Percentiles rank a stretch among this genome's conserved stretches.
phyloP scores from a whole-genome alignment of 1,139 yeast genomes.

The Diutina neorugosa region DNA sequence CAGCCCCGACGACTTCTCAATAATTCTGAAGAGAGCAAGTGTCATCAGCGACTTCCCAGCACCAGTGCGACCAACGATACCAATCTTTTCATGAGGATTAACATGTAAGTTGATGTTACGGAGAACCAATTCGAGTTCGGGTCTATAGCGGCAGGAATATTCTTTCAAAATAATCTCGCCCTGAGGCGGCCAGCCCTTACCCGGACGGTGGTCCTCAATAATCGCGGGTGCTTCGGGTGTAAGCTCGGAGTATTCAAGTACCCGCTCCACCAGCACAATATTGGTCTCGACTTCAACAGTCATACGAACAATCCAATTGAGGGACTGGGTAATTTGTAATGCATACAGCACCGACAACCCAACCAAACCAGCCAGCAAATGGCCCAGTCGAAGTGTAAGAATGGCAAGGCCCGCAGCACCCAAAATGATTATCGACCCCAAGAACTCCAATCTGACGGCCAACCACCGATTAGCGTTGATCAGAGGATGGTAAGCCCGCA shows the following conservation, averaged over 20 bases:
- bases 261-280: constrained; percentile 93
- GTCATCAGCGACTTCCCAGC: constrained; percentile 94
- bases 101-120: constrained; percentile 57
- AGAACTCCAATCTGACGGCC: constrained; percentile 81
- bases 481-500: constrained; percentile 90
- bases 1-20: constrained; percentile 65
- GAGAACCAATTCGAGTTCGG: constrained; percentile 72
- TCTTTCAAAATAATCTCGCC: constrained; percentile 65
- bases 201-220: constrained; percentile 59
- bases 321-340: constrained; percentile 79
- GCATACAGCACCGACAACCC: constrained; percentile 93
- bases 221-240: constrained; percentile 74
- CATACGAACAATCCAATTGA: constrained; percentile 97
- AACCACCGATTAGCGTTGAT: constrained; percentile 94
- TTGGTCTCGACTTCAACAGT: constrained; percentile 95
- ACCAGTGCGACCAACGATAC: constrained; percentile 94
- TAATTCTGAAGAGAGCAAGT: constrained; percentile 77
- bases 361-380: constrained; percentile 75
- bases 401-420: constrained; percentile 79
- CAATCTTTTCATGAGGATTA: constrained; percentile 74
- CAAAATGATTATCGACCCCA: constrained; percentile 79
- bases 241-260: constrained; percentile 70
- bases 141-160: constrained; percentile 78
- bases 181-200: constrained; percentile 56
- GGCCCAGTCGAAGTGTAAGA: constrained; percentile 51